A percentile compares a stretch with the other conserved stretches of the same genome.
Conservation (phyloP, 176 grass and related monocot genomes). For the Rhynchospora tenuis region DNA sequence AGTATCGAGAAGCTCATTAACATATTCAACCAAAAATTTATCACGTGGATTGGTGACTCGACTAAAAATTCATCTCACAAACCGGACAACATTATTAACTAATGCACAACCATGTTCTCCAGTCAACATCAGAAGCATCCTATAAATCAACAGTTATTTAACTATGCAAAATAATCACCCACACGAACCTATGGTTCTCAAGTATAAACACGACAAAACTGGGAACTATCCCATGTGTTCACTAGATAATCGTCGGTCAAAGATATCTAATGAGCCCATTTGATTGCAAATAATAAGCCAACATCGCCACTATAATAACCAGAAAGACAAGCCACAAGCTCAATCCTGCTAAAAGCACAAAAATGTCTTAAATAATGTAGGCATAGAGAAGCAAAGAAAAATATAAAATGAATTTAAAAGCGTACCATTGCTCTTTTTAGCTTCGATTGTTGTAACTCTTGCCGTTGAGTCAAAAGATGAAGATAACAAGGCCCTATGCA, state of each 20-base stretch:
- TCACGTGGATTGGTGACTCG: background rate
- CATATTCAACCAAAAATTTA: background rate
- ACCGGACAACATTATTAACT: background rate
- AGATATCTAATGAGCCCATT: background rate
- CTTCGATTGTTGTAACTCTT: conserved; percentile 59
- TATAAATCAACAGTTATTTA: background rate
- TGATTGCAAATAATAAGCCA: conserved; percentile 54
- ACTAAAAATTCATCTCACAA: background rate
- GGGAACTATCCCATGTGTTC: background rate
- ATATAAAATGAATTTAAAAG: conserved; percentile 9
- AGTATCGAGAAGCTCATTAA: background rate
- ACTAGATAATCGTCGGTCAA: background rate
- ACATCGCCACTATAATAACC: conserved; percentile 53
- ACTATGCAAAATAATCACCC: background rate
- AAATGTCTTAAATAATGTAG: conserved; percentile 11
- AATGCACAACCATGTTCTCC: background rate
- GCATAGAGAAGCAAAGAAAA: conserved; percentile 5
- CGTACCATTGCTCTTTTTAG: conserved; percentile 48
- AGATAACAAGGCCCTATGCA: conserved; percentile 63
- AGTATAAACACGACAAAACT: conserved; percentile 5
- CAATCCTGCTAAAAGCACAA: conserved; percentile 45
- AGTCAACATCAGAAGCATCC: background rate
- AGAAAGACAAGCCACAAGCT: conserved; percentile 52
- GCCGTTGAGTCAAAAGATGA: conserved; percentile 89
- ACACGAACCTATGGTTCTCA: background rate